Evolutionary conservation across 345 rosid species (phyloP).

Genomic region (Dimocarpus longan): DNA sequence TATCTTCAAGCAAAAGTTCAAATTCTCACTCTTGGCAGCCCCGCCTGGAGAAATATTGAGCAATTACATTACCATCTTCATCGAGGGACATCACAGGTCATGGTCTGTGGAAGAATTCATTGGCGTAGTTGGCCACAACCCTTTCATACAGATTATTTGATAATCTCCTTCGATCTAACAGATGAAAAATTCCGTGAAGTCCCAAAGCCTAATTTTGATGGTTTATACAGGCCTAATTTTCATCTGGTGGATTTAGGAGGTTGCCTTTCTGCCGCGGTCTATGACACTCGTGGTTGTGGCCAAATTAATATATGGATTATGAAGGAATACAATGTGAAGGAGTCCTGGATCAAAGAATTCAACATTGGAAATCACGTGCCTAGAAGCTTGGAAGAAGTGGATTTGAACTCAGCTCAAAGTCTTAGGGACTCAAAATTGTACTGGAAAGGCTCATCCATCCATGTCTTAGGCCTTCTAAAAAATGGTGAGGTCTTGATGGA

Average conservation of each 20-base stretch:
- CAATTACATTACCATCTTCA: background rate
- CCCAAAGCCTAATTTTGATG: background rate
- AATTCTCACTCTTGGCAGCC: conserved; percentile 34
- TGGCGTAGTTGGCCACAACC: conserved; percentile 19
- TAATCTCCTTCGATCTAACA: conserved; percentile 28
- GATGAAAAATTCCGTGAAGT: conserved; percentile 31
- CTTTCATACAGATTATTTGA: background rate
- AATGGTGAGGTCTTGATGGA: conserved; percentile 31
- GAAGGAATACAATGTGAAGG: conserved; percentile 28
- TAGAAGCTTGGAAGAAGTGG: background rate
- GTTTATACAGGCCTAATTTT: background rate
- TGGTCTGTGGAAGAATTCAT: conserved; percentile 36
- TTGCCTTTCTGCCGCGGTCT: conserved; percentile 27
- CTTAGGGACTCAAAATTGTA: background rate
- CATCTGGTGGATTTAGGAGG: conserved; percentile 23
- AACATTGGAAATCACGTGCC: conserved; percentile 26
- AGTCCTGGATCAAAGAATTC: conserved; percentile 34
- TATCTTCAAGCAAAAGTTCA: conserved; percentile 37
- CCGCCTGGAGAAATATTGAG: conserved; percentile 33
- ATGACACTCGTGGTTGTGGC: background rate
- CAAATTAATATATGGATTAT: conserved; percentile 24
- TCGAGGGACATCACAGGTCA: conserved; percentile 13
- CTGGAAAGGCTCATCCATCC: background rate
- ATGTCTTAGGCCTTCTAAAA: conserved; percentile 18
- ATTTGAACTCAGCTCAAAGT: background rate